A percentile compares a stretch with the other conserved stretches of the same genome.
Evolutionary conservation across 768 basidiomycete genomes (phyloP).

Genomic region (Russula virescens): DNA sequence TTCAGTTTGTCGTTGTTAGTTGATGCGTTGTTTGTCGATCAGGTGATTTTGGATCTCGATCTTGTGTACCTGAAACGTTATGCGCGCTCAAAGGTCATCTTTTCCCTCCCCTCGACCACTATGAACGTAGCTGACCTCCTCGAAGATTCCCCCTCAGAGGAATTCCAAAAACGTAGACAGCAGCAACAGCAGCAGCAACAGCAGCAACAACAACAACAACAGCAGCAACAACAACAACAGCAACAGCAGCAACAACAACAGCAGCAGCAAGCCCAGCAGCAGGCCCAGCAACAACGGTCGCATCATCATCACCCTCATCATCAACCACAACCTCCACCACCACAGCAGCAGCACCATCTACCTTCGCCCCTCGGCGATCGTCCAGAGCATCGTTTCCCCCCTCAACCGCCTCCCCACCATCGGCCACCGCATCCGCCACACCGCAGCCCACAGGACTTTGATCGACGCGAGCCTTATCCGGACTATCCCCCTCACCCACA

Average conservation of each 20-base stretch:
- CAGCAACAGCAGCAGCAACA: slow-evolving; percentile 26
- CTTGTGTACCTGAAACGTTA: not conserved
- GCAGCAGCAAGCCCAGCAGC: slow-evolving; percentile 25
- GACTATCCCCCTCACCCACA: slow-evolving; percentile 19
- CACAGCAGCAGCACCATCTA: slow-evolving; percentile 28
- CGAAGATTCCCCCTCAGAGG: slow-evolving; percentile 64
- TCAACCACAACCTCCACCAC: slow-evolving; percentile 30
- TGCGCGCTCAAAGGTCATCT: not conserved
- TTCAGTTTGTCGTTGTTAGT: too few species aligned
- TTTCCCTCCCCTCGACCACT: slow-evolving; percentile 25
- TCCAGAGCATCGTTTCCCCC: slow-evolving; percentile 24
- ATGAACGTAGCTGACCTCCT: slow-evolving; percentile 71
- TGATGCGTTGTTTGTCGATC: too few species aligned
- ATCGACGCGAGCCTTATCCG: slow-evolving; percentile 20
- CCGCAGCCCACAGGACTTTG: slow-evolving; percentile 22
- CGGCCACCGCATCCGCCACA: slow-evolving; percentile 20
- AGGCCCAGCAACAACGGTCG: slow-evolving; percentile 20
- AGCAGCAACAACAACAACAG: slow-evolving; percentile 23
- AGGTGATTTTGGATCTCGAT: slow-evolving; percentile 1
- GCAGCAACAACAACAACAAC: slow-evolving; percentile 6
- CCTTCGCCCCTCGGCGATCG: slow-evolving; percentile 27
- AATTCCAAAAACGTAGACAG: slow-evolving; percentile 33
- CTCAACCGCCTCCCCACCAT: slow-evolving; percentile 24
- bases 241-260: slow-evolving; percentile 28
- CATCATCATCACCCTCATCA: slow-evolving; percentile 15